phyloP scores from a whole-genome alignment of 768 basidiomycete species.

The Kwoniella mangroviensis region DNA sequence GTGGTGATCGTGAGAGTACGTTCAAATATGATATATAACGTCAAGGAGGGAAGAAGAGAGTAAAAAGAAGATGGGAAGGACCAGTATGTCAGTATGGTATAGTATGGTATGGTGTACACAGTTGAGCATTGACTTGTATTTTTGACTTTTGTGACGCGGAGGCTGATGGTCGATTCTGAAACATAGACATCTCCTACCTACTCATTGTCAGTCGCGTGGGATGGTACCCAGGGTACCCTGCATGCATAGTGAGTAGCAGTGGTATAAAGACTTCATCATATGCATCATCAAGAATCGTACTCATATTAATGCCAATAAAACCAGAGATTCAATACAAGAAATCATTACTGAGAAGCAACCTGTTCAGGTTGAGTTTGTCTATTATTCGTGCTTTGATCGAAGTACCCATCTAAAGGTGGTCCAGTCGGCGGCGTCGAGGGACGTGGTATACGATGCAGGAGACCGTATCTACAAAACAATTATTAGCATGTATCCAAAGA shows the following conservation, averaged over 20 bases:
- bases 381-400: not conserved
- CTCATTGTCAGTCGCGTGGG: conserved; percentile 1
- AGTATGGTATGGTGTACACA: not conserved
- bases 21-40: not conserved
- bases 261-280: not conserved
- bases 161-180: conserved; percentile 14
- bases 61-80: not conserved
- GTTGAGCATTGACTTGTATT: conserved; percentile 3
- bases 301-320: not conserved
- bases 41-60: not conserved
- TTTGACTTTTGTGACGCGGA: not conserved
- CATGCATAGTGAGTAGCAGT: not conserved
- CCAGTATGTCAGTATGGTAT: not conserved
- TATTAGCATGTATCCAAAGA: too few species aligned
- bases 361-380: not conserved
- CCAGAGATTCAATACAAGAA: not conserved
- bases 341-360: conserved; percentile 1
- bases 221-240: not conserved
- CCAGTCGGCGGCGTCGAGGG: conserved; percentile 57
- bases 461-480: too few species aligned
- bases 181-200: conserved; percentile 2
- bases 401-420: conserved; percentile 8
- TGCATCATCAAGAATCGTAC: not conserved
- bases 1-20: not conserved
- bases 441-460: conserved; percentile 89